Evolutionary conservation across 2,329 filamentous ascomycete genomes (phyloP), one percentile per base, ranked within the genome.

Genomic region (Ophiostoma sp.): DNA sequence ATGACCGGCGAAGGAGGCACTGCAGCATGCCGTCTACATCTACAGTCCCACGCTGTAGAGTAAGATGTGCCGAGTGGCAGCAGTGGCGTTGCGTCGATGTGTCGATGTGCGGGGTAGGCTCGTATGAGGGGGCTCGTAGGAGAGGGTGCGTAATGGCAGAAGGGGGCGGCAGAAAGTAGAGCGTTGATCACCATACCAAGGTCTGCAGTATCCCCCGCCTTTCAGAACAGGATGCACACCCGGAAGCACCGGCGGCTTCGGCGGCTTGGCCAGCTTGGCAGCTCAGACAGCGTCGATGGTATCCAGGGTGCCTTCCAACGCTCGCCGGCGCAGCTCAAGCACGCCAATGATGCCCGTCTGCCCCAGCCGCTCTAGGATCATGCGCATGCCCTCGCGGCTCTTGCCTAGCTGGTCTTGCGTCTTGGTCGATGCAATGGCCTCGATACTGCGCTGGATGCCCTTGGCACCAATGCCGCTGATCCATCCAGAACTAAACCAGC

Each of bases 331-430:
- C 65, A 84, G 80, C 75, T 87, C 85, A 45, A 87, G 76, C 42
- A 87, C 84, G 52, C 83, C 83, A 68, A 86, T 83, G 68, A 86
- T 81, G 42, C 84, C 83, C 55, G 82, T 85, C 76, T 85, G 84
- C 64, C 85, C 82, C 66, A 87, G 79, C 64, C 91, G 82, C 77
- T 93, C 89, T 36, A 95, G 82, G 8, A 95, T 91, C 49, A 93
- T 86, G 68, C 86, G 87, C 91, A 95, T 94, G 65, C 91, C 91
- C 76, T 93, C 89, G 65, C 89, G 87, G 73, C 90, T 91, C 80
- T 93, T 93, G 66, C 89, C 87, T 74, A 94, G 84, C 75, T 91
- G 90, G 74, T 90, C 89, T 72, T 89, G 85, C 5, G 91, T 92
- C 76, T 91, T 89, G 75, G 87, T 89, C 52, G 91, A 87, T 11